Conservation (phyloP, 192 early-diverging fungal genomes). For the Backusella westeae region DNA sequence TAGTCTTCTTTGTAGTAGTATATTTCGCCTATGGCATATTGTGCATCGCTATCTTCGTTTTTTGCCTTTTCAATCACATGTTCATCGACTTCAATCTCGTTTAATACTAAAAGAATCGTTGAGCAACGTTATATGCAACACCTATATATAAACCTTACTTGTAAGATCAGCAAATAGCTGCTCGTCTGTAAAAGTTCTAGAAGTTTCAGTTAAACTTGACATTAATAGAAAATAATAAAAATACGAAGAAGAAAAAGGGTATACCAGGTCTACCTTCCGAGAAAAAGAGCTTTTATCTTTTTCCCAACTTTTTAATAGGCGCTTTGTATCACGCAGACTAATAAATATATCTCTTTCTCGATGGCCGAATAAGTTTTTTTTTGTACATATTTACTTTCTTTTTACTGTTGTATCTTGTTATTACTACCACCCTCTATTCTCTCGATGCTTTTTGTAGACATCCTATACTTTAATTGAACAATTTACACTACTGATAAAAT, state of each 20-base stretch:
- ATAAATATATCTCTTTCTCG: neutral
- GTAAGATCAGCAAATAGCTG: neutral
- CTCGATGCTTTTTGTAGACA: neutral
- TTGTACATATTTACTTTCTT: neutral
- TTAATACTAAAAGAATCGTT: neutral
- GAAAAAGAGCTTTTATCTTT: neutral
- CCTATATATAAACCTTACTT: neutral
- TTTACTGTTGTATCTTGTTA: neutral
- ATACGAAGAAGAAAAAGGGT: neutral
- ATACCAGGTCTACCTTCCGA: neutral
- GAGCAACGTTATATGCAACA: neutral
- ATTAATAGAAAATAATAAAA: neutral
- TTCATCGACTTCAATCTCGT: neutral
- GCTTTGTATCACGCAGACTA: neutral
- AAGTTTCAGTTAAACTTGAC: neutral
- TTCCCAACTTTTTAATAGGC: neutral
- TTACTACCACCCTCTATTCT: neutral
- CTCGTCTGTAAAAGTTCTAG: neutral
- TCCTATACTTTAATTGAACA: neutral
- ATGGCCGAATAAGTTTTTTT: too few species aligned
- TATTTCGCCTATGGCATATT: neutral
- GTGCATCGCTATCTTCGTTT: neutral
- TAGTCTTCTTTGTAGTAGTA: slow-evolving; percentile 1
- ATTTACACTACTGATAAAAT: too few species aligned
- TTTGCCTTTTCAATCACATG: neutral